Base-by-base conservation (phyloP, 139 green algal genomes). In the Haematococcus lacustris region DNA sequence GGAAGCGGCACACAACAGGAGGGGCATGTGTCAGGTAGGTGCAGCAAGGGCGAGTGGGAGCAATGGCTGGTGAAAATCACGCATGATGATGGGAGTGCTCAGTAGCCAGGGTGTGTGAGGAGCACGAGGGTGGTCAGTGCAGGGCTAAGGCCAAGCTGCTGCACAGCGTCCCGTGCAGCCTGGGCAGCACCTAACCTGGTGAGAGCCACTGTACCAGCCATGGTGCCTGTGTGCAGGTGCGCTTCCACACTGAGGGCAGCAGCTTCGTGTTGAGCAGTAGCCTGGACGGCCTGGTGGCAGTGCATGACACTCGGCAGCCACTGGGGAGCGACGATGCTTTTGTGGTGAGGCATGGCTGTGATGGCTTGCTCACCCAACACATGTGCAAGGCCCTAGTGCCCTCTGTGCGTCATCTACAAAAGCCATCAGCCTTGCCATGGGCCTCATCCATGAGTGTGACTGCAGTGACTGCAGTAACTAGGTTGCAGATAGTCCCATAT, bases 261-360 rank as follows among this genome's bases (percentile, higher is more conserved):
- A 38, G 50, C 33, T 71, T 65, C 17, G 68, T 93, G 2, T 50
- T 94, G 35, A 87, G 71, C 63, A 89, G 74, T 13, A 90, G 80
- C 23, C 67, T 84, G 38, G 89, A 94, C 66, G 90, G 90, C 3
- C 76, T 93, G 2, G 72, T 95, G 3, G 82, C 84, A 0, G 83
- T 95, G 5, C 88, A 91, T 76, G 87, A 94, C 70, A 70, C 84
- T 0, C 51, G 39, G 23, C 69, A 73, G 30, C 66, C 72, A 1
- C 66, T 83, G 40, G 76, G 87, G 67, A 83, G 92, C 39, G 89
- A 93, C 47, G 88, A 92, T 26, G 77, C 77, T n/a, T 91, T 90
- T 63, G 70, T 78, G 70, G 89, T 83, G 2, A n/a, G n/a, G n/a
- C n/a, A n/a, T n/a, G n/a, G n/a, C n/a, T n/a, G n/a, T n/a, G n/a